Evolutionary conservation across 2,329 filamentous ascomycete genomes (phyloP).

Genomic region (Zasmidium cellare): DNA sequence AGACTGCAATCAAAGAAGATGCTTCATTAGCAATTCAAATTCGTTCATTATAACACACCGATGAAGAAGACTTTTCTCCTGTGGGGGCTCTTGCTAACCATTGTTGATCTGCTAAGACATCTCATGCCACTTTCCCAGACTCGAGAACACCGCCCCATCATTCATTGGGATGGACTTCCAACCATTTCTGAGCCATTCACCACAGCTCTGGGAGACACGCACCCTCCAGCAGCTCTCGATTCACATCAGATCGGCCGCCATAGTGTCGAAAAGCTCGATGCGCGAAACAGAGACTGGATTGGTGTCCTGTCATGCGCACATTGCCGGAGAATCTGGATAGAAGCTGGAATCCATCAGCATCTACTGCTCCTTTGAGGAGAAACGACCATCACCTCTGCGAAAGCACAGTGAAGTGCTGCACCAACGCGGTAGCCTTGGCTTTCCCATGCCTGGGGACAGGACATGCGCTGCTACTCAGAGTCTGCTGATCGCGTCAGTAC

Average conservation of each 20-base stretch:
- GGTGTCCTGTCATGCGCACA: slow-evolving; percentile 12
- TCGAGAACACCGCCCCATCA: background rate
- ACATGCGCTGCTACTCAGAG: background rate
- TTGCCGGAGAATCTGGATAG: slow-evolving; percentile 7
- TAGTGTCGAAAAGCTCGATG: too few species aligned
- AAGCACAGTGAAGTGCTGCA: slow-evolving; percentile 9
- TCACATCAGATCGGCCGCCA: background rate
- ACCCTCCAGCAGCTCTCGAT: background rate
- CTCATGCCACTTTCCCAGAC: background rate
- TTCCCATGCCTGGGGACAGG: slow-evolving; percentile 1
- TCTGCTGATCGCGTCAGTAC: background rate
- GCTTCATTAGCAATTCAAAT: too few species aligned
- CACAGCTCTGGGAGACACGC: too few species aligned
- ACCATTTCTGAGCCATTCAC: too few species aligned
- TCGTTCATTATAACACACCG: background rate
- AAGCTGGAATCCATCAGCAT: slow-evolving; percentile 1
- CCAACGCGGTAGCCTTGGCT: background rate
- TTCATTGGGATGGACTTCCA: too few species aligned
- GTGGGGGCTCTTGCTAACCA: background rate
- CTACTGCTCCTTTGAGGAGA: background rate
- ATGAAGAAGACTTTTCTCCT: background rate
- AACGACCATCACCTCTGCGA: background rate
- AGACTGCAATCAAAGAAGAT: too few species aligned
- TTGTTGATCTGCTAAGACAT: too few species aligned
- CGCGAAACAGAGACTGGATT: too few species aligned